Evolutionary conservation across 73 alveolate genomes (phyloP).

Genomic region (Uronychia binucleata): DNA sequence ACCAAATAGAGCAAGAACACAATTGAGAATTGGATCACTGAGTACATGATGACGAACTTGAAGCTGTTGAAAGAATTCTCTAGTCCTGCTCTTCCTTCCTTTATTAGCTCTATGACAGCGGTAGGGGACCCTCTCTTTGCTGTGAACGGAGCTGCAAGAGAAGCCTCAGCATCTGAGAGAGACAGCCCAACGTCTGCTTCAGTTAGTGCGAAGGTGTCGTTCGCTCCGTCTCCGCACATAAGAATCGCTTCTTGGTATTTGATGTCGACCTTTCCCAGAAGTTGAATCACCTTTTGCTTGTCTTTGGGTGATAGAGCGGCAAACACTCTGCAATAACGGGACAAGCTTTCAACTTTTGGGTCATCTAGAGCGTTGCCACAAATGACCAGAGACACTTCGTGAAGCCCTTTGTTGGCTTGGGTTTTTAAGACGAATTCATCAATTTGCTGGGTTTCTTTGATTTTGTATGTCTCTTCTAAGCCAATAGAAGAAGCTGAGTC

Average conservation of each 20-base stretch:
- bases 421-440: not conserved
- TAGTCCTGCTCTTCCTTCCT: conserved; percentile 97
- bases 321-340: not conserved
- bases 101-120: conserved; percentile 70
- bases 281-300: conserved; percentile 59
- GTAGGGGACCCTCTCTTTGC: conserved; percentile 29
- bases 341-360: not conserved
- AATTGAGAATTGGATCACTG: conserved; percentile 92
- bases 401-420: not conserved
- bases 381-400: not conserved
- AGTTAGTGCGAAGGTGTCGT: conserved; percentile 87
- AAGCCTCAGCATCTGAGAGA: conserved; percentile 84
- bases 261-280: conserved; percentile 56
- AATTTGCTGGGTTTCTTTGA: too few relatives aligned
- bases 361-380: not conserved
- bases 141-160: conserved; percentile 92
- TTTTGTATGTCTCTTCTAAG: not conserved
- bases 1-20: conserved; percentile 77
- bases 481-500: not conserved
- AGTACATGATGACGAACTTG: conserved; percentile 95
- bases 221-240: conserved; percentile 95
- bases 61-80: conserved; percentile 94
- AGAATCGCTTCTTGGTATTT: conserved; percentile 18
- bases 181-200: conserved; percentile 91
- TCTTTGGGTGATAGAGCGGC: conserved; percentile 92